These are phyloP conservation scores for Phytophthora citrophthora DNA, from an alignment of 352 stramenopile genomes.

Conservation along the genomic window DNA sequence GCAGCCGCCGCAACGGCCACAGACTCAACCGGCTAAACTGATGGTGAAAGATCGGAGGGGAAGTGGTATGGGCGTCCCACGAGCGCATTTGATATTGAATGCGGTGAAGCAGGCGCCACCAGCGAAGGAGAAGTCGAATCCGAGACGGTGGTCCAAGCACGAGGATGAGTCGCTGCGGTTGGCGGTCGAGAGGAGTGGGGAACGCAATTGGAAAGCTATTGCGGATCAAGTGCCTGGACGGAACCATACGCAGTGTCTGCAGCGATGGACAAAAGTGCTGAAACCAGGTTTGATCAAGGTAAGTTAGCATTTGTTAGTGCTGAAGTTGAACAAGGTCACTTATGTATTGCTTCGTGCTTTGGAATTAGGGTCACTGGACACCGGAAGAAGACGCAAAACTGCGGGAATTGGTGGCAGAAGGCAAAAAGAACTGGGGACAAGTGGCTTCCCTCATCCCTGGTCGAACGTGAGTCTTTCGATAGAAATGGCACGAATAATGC, in stretches of 20 bases:
- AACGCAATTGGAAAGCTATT: conserved; percentile 93
- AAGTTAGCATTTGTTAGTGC: not conserved
- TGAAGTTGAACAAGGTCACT: not conserved
- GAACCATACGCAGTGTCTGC: conserved; percentile 94
- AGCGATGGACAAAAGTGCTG: conserved; percentile 94
- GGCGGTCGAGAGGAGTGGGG: conserved; percentile 84
- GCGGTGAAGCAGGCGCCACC: conserved; percentile 80
- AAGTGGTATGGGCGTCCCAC: conserved; percentile 73
- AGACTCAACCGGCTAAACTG: conserved; percentile 53
- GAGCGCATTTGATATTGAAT: conserved; percentile 75
- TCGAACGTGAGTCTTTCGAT: conserved; percentile 66
- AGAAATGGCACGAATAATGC: not conserved
- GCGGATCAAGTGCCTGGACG: conserved; percentile 89
- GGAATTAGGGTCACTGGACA: conserved; percentile 87
- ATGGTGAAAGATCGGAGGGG: conserved; percentile 83
- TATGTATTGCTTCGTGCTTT: conserved; percentile 8
- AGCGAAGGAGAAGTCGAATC: conserved; percentile 88
- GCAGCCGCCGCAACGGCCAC: conserved; percentile 32
- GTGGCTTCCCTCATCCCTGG: conserved; percentile 80
- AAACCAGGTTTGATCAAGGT: conserved; percentile 94
- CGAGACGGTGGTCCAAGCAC: conserved; percentile 82
- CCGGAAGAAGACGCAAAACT: conserved; percentile 91
- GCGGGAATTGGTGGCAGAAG: conserved; percentile 82
- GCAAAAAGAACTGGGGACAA: conserved; percentile 92
- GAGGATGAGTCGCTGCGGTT: conserved; percentile 86